Evolutionary conservation across 208 protist species (phyloP).

Genomic region (Trypanosoma melophagium): DNA sequence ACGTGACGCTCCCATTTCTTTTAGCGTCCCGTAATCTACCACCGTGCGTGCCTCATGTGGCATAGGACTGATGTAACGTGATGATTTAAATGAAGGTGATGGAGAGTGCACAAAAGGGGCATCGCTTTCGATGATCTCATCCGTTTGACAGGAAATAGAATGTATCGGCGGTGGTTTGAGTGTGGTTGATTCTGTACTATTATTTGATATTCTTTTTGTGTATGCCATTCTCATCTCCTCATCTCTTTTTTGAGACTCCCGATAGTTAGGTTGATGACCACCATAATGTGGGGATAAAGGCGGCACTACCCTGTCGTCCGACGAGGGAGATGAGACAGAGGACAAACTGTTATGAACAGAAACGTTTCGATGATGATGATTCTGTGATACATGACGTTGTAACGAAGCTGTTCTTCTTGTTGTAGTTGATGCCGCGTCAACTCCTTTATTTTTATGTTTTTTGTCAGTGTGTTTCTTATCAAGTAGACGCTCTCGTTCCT

Average conservation of each 20-base stretch:
- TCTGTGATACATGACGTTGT: too few relatives aligned
- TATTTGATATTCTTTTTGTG: too few relatives aligned
- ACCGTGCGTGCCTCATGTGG: slow-evolving; percentile 13
- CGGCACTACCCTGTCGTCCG: neutral
- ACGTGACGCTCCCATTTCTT: slow-evolving; percentile 2
- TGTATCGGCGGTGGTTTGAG: too few relatives aligned
- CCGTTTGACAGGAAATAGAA: too few relatives aligned
- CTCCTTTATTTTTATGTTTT: neutral
- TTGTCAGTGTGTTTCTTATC: neutral
- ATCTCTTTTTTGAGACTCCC: too few relatives aligned
- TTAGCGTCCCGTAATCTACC: neutral
- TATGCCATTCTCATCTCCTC: too few relatives aligned
- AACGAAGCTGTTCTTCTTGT: too few relatives aligned
- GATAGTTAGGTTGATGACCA: neutral
- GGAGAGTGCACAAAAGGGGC: neutral
- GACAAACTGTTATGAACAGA: neutral
- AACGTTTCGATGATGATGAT: neutral
- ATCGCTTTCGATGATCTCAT: neutral
- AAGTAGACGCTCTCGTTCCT: neutral
- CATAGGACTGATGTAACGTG: slow-evolving; percentile 21
- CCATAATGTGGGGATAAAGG: neutral
- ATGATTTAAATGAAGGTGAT: neutral
- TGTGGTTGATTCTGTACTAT: too few relatives aligned
- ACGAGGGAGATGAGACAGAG: neutral
- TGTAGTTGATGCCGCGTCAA: neutral